These are phyloP conservation scores for Xylaria palmicola DNA, from an alignment of 495 filamentous ascomycete species.

Conservation along the genomic window DNA sequence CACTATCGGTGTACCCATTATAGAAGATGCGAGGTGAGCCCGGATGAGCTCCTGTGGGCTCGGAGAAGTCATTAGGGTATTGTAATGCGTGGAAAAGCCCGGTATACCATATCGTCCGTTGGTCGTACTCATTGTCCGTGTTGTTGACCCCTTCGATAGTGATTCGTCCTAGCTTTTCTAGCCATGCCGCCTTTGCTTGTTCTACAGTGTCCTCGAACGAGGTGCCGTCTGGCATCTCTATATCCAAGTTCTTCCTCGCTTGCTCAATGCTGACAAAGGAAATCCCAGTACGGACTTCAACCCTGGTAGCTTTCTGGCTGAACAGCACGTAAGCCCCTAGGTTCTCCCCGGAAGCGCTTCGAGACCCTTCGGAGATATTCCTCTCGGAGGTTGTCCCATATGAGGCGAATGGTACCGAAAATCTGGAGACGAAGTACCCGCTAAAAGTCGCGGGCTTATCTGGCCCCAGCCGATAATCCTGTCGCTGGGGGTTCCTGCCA, in stretches of 20 bases:
- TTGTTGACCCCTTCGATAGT: conserved; percentile 31
- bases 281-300: conserved; percentile 33
- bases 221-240: conserved; percentile 28
- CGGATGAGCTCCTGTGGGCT: conserved; percentile 19
- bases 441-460: conserved; percentile 27
- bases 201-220: conserved; percentile 28
- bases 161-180: conserved; percentile 31
- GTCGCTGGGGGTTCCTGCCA: conserved; percentile 32
- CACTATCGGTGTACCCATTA: conserved; percentile 33
- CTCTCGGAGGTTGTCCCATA: conserved; percentile 26
- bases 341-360: conserved; percentile 19
- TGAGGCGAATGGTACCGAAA: conserved; percentile 29
- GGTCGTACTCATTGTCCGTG: conserved; percentile 30
- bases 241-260: conserved; percentile 32
- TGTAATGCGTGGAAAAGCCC: conserved; percentile 34
- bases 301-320: conserved; percentile 9
- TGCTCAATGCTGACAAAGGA: conserved; percentile 37
- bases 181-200: conserved; percentile 26
- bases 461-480: conserved; percentile 32
- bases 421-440: conserved; percentile 33
- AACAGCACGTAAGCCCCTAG: conserved; percentile 31
- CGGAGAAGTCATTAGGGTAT: conserved; percentile 35
- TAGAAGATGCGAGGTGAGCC: conserved; percentile 25
- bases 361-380: conserved; percentile 18
- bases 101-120: conserved; percentile 34